Evolutionary conservation across 306 rosid genomes (phyloP).

Genomic region (Citrullus colocynthis): DNA sequence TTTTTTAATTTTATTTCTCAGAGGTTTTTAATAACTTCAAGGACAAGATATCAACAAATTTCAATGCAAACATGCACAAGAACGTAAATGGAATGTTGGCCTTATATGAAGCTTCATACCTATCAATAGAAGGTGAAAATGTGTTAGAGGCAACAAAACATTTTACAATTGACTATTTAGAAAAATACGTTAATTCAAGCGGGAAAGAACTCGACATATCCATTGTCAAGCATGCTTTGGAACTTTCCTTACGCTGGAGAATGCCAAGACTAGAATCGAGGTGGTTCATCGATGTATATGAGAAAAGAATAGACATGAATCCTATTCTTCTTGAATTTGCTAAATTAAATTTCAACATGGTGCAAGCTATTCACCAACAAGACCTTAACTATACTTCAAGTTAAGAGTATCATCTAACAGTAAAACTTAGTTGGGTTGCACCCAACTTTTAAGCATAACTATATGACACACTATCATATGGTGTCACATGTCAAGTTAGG

Average conservation of each 20-base stretch:
- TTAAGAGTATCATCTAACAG: neutral
- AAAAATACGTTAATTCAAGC: neutral
- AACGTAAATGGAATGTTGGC: conserved; percentile 10
- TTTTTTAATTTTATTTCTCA: neutral
- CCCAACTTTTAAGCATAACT: too few species aligned
- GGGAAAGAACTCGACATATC: neutral
- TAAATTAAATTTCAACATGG: neutral
- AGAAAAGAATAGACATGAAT: neutral
- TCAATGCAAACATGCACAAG: neutral
- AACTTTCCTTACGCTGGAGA: conserved; percentile 16
- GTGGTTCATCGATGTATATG: conserved; percentile 17
- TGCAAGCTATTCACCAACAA: neutral
- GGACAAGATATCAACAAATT: neutral
- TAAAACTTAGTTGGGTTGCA: too few species aligned
- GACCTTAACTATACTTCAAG: neutral
- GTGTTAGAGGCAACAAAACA: conserved; percentile 6
- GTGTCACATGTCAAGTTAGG: too few species aligned
- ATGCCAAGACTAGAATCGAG: neutral
- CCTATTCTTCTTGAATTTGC: neutral
- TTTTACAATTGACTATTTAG: neutral
- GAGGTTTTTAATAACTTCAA: neutral
- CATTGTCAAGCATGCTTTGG: conserved; percentile 8
- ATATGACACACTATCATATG: too few species aligned
- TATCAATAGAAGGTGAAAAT: neutral
- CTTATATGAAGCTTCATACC: conserved; percentile 13